phyloP scores from a whole-genome alignment of 345 rosid species.

The Lepidium africanum region DNA sequence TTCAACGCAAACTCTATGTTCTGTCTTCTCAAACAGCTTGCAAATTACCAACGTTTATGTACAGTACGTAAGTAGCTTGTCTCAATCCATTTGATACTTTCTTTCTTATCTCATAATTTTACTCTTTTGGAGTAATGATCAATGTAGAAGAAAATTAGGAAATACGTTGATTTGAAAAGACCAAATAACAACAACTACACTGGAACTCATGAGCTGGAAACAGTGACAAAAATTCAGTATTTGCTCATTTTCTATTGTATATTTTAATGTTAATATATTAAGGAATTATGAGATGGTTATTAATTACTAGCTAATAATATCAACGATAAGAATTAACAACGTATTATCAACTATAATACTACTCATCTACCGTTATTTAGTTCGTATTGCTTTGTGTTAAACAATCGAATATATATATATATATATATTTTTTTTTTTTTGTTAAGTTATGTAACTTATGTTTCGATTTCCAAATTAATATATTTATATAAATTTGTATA shows the following conservation, averaged over 20 bases:
- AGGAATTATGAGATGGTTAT: too few species aligned
- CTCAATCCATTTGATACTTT: neutral
- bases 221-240: neutral
- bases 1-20: neutral
- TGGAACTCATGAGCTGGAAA: conserved; percentile 8
- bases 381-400: too few species aligned
- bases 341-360: too few species aligned
- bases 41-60: neutral
- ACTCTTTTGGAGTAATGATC: too few species aligned
- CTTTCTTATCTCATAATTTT: neutral
- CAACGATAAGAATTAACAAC: too few species aligned
- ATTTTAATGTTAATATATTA: neutral
- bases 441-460: too few species aligned
- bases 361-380: too few species aligned
- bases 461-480: too few species aligned
- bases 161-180: conserved; percentile 2
- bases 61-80: neutral
- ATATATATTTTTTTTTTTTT: neutral
- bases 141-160: neutral
- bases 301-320: too few species aligned
- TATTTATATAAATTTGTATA: too few species aligned
- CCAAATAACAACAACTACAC: neutral
- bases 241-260: neutral
- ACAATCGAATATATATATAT: too few species aligned
- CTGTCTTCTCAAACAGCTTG: conserved; percentile 14